phyloP scores from a whole-genome alignment of 768 basidiomycete species.

The Pulveroboletus ravenelii region DNA sequence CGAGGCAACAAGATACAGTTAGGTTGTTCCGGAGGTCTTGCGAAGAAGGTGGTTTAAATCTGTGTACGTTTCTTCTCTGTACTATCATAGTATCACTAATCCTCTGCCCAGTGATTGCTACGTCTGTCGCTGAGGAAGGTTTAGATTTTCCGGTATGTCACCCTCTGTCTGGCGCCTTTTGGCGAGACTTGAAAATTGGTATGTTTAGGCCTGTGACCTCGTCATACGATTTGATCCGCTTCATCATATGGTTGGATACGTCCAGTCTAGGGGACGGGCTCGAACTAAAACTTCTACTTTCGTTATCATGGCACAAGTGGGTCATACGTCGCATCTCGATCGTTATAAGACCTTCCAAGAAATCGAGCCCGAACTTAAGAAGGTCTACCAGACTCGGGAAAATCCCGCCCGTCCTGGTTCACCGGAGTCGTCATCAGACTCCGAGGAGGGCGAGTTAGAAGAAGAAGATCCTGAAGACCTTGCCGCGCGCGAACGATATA shows the following conservation, averaged over 20 bases:
- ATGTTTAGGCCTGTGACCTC: conserved; percentile 75
- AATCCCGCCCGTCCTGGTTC: conserved; percentile 29
- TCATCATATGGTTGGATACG: conserved; percentile 80
- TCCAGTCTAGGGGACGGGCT: conserved; percentile 86
- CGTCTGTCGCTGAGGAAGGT: conserved; percentile 88
- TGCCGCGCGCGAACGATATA: conserved; percentile 64
- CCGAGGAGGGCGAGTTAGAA: conserved; percentile 35
- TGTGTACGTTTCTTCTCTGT: conserved; percentile 44
- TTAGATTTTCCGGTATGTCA: conserved; percentile 75
- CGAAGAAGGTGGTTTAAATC: conserved; percentile 57
- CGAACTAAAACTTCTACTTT: conserved; percentile 73
- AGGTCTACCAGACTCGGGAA: conserved; percentile 53
- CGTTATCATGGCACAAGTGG: conserved; percentile 73
- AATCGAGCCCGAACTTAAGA: conserved; percentile 61
- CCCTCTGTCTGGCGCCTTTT: not conserved
- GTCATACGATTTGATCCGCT: conserved; percentile 83
- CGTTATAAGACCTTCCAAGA: conserved; percentile 56
- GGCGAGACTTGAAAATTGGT: not conserved
- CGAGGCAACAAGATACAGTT: conserved; percentile 56
- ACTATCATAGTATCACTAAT: not conserved
- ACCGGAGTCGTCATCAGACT: conserved; percentile 24
- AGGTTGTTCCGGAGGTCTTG: conserved; percentile 64
- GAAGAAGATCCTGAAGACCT: conserved; percentile 54
- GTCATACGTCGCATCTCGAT: conserved; percentile 47
- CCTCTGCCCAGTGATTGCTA: conserved; percentile 58